Percentiles rank a stretch among this genome's conserved stretches.
These are phyloP conservation scores for Viridothelium virens DNA, from an alignment of 495 filamentous ascomycete species.

Conservation along the genomic window DNA sequence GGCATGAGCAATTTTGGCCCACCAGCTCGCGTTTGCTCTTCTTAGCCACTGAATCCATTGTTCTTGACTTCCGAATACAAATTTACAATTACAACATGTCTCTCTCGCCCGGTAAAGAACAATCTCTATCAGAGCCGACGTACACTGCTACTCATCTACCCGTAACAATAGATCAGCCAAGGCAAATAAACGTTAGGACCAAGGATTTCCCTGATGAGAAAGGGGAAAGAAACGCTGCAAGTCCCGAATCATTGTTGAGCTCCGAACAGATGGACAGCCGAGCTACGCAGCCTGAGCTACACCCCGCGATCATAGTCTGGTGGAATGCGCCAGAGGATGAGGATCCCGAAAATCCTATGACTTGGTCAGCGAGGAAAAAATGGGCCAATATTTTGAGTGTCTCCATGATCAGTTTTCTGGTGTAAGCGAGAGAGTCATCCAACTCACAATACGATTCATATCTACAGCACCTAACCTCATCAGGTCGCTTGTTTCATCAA, in stretches of 20 bases:
- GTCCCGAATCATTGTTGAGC: neutral
- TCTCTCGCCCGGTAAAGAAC: too few relatives aligned
- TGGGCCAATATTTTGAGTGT: slow-evolving; percentile 27
- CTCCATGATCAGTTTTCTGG: slow-evolving; percentile 29
- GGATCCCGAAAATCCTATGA: slow-evolving; percentile 30
- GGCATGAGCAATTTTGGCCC: too few relatives aligned
- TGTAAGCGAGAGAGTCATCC: neutral
- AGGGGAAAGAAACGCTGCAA: neutral
- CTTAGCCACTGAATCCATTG: too few relatives aligned
- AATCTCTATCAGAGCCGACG: too few relatives aligned
- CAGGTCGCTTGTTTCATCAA: slow-evolving; percentile 28
- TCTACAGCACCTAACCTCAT: slow-evolving; percentile 6
- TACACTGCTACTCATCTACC: too few relatives aligned
- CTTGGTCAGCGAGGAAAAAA: slow-evolving; percentile 24
- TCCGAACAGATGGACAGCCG: neutral
- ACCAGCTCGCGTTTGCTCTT: too few relatives aligned
- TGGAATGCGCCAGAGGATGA: slow-evolving; percentile 26
- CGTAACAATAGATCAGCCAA: too few relatives aligned
- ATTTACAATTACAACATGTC: too few relatives aligned
- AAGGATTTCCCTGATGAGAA: neutral
- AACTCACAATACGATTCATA: neutral
- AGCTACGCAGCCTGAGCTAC: neutral
- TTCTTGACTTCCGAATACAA: too few relatives aligned
- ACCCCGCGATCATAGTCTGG: slow-evolving; percentile 18
- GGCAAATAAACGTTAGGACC: neutral